A percentile compares a stretch with the other conserved stretches of the same genome.
phyloP scores from a whole-genome alignment of 1,284 basidiomycete species.

The Leccinum pseudoinsigne region DNA sequence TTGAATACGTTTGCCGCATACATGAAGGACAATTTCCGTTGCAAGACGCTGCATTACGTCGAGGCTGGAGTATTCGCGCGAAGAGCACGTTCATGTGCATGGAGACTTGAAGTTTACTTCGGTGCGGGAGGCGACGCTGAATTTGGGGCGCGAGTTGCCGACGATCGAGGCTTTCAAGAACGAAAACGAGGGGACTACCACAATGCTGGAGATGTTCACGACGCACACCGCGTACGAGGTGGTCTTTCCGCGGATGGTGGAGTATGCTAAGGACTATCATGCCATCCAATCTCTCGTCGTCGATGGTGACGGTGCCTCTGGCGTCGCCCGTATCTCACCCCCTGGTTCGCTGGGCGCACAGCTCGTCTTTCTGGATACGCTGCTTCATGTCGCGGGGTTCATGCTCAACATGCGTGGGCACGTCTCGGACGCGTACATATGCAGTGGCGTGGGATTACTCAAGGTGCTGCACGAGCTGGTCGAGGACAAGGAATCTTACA shows the following conservation, averaged over 20 bases:
- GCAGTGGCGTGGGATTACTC: conserved; percentile 51
- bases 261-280: conserved; percentile 60
- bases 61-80: conserved; percentile 28
- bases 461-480: conserved; percentile 44
- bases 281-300: conserved; percentile 56
- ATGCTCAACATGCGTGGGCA: conserved; percentile 57
- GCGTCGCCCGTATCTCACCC: conserved; percentile 48
- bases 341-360: conserved; percentile 44
- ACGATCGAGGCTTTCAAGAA: conserved; percentile 34
- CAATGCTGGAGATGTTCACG: background rate
- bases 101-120: conserved; percentile 46
- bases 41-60: conserved; percentile 46
- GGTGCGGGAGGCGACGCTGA: conserved; percentile 33
- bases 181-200: background rate
- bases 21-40: conserved; percentile 37
- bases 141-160: conserved; percentile 41
- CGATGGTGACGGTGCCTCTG: conserved; percentile 49
- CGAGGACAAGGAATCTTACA: conserved; percentile 43
- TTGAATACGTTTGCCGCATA: conserved; percentile 44
- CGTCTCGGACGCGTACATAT: conserved; percentile 59
- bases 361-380: conserved; percentile 63
- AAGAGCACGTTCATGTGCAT: conserved; percentile 45
- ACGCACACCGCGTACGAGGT: background rate
- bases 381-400: conserved; percentile 70
- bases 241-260: conserved; percentile 61